phyloP scores from a whole-genome alignment of 495 filamentous ascomycete genomes.

The Aspergillus incahuasiensis region DNA sequence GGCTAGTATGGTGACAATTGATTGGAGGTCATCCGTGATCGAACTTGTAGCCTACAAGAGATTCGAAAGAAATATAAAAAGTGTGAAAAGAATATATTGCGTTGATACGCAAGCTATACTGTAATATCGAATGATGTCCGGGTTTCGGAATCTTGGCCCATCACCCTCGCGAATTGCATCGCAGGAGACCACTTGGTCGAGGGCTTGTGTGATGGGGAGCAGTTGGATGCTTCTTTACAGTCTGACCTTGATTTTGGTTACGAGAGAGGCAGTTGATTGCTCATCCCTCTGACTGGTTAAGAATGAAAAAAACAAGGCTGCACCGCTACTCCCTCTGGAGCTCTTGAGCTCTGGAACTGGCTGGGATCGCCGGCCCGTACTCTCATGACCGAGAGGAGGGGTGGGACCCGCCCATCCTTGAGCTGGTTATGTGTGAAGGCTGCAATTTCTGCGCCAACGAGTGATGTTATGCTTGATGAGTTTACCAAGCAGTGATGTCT shows the following conservation, averaged over 20 bases:
- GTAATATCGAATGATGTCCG: constrained; percentile 10
- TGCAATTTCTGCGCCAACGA: constrained; percentile 29
- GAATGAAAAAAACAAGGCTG: constrained; percentile 36
- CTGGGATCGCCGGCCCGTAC: constrained; percentile 15
- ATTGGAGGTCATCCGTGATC: constrained; percentile 1
- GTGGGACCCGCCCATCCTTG: constrained; percentile 5
- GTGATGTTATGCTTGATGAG: not conserved
- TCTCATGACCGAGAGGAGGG: constrained; percentile 18
- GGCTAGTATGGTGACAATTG: not conserved
- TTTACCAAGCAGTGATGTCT: constrained; percentile 94
- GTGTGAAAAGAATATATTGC: not conserved
- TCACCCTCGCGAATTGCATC: constrained; percentile 15
- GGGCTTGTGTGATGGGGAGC: constrained; percentile 44
- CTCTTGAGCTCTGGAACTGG: constrained; percentile 6
- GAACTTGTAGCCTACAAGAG: not conserved
- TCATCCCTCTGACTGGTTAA: constrained; percentile 45
- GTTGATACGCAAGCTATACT: constrained; percentile 9
- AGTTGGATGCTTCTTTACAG: constrained; percentile 51
- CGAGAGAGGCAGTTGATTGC: constrained; percentile 48
- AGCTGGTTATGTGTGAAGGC: constrained; percentile 23
- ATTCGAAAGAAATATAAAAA: not conserved
- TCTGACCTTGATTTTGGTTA: constrained; percentile 33
- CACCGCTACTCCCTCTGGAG: constrained; percentile 40
- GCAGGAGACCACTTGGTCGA: constrained; percentile 12
- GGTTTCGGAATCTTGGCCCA: constrained; percentile 16